Percentiles rank a stretch among this genome's conserved stretches.
These are phyloP conservation scores for Setaria italica DNA, from an alignment of 202 grass and related monocot species.

Conservation along the genomic window DNA sequence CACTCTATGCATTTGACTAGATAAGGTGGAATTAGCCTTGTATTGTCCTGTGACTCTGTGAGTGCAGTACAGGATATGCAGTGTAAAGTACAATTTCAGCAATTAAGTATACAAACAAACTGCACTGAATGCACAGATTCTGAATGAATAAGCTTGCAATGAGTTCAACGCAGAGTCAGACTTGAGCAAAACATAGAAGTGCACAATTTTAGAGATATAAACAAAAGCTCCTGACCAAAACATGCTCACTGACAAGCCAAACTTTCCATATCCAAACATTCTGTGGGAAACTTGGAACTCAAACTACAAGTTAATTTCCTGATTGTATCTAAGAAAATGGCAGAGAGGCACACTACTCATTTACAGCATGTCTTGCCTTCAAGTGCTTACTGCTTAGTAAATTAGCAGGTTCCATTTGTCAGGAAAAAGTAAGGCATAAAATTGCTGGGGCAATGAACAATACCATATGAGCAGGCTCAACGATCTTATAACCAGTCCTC, in stretches of 20 bases:
- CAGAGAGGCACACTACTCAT: not conserved
- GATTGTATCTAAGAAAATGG: conserved; percentile 1
- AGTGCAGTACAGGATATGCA: not conserved
- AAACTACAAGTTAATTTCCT: conserved; percentile 7
- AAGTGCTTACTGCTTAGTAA: not conserved
- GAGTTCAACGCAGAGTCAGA: not conserved
- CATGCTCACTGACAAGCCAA: not conserved
- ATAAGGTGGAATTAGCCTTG: not conserved
- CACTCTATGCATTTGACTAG: not conserved
- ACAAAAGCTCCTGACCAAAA: not conserved
- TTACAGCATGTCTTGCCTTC: conserved; percentile 8
- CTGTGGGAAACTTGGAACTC: not conserved
- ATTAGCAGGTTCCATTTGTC: conserved; percentile 4
- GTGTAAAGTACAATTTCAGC: not conserved
- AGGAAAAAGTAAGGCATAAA: not conserved
- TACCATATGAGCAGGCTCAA: conserved; percentile 98
- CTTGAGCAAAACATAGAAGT: not conserved
- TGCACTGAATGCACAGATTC: not conserved
- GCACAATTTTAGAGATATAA: not conserved
- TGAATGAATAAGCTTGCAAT: not conserved
- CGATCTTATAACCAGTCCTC: conserved; percentile 71
- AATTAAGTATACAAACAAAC: conserved; percentile 12
- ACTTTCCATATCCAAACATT: not conserved
- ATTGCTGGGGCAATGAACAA: conserved; percentile 20
- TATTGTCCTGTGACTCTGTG: not conserved